Evolutionary conservation across 2,329 filamentous ascomycete genomes (phyloP), one percentile per base, ranked within the genome.

Genomic region (Microsporum canis): DNA sequence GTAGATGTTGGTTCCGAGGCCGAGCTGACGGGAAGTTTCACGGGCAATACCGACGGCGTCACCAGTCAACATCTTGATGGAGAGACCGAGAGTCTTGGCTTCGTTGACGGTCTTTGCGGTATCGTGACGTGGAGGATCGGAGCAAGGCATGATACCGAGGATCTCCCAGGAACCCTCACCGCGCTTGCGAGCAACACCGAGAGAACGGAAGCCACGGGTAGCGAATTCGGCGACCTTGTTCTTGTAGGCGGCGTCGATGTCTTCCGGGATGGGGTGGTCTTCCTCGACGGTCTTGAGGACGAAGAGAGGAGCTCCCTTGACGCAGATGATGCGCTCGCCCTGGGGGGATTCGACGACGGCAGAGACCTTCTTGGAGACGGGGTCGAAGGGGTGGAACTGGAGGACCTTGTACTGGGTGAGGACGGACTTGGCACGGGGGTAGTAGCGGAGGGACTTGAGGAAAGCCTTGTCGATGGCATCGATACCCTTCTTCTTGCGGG

Each of bases 381-480:
- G 90, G 73, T 95, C 90, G 76, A 95, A 95, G 65, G 90, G 90
- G 75, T 84, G 83, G 80, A 95, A 95, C 51, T 91, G 84, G 67
- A 92, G 77, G 63, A 91, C 87, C 76, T 86, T 88, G 83, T 92
- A 95, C 79, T 89, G 89, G 77, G 84, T 84, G 60, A 95, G 83
- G 60, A 88, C 86, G 64, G 79, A 76, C 82, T 94, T 95, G 76
- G 89, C 89, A 65, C 84, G 84, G 65, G 90, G 90, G 74, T 95
- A 95, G 78, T 81, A 86, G 72, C 84, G 84, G 65, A 95, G 84
- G 27, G 88, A 83, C 80, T 94, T 95, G 68, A 95, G 82, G 81
- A 95, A 95, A 72, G 89, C 90, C 82, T 92, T 94, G 82, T 95
- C 91, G 68, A 95, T 95, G 67, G 91, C 88, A 73, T 95, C 90